Evolutionary conservation across 345 rosid species (phyloP), one percentile per base, ranked within the genome.

Genomic region (Pistacia vera): DNA sequence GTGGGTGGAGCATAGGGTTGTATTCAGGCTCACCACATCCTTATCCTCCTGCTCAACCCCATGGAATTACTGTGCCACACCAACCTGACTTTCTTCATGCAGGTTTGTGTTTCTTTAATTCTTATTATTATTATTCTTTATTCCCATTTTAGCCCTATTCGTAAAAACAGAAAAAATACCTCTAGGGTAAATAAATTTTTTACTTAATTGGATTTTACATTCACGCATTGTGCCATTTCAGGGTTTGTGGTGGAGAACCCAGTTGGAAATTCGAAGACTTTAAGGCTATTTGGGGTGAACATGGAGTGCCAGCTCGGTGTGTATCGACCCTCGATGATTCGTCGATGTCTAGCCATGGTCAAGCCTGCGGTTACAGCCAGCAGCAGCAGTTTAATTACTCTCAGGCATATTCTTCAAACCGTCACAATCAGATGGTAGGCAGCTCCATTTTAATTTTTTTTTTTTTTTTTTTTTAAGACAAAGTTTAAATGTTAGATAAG

Each of bases 261-360:
- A 17, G 30, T 20, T 5, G 93, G 90, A 74, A 92, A 86, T 82
- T 86, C 95, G 5, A 94, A 74, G 88, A 86, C 86, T 55, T 72
- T 90, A 59, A 90, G 98, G 87, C 82, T 95, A n/a, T 95, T 95
- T 64, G 98, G 98, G 51, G 97, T 95, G 78, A 90, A 95, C 82
- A 66, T 95, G 89, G 95, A 95, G 83, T 95, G 95, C 80, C 92
- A 91, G 78, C 85, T 82, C 5, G 91, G 87, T 14, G 89, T 81
- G 56, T 78, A 78, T 85, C 95, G 6, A 3, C 7, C 7, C 7
- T 7, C 6, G 92, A 89, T 38, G 86, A 82, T 58, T 87, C 93
- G 70, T 80, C 84, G 28, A 17, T 76, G 75, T 78, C 84, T 22
- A 85, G 84, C 75, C 85, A 82, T 69, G 81, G 80, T 76, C 74